phyloP scores from a whole-genome alignment of 78 protist genomes.

The Diacronema lutheri region DNA sequence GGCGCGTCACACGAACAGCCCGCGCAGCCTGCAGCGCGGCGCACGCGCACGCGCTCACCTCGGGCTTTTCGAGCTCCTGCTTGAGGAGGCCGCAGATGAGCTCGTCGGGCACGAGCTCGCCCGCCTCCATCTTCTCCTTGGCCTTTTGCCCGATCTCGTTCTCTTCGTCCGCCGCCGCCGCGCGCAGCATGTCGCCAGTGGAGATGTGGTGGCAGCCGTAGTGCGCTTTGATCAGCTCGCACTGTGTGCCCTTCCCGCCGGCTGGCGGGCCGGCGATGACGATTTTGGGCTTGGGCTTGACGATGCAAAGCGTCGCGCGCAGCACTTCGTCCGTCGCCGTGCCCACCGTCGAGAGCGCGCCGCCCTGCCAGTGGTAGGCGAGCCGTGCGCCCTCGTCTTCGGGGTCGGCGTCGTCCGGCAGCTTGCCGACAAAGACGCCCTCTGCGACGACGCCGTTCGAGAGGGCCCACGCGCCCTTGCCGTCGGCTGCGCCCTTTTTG shows the following conservation, averaged over 20 bases:
- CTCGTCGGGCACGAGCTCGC: conserved; percentile 40
- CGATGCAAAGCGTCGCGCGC: not conserved
- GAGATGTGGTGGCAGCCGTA: conserved; percentile 14
- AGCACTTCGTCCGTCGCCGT: not conserved
- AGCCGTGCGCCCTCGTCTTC: not conserved
- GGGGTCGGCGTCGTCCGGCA: not conserved
- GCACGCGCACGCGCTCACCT: not conserved
- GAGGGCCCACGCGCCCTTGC: not conserved
- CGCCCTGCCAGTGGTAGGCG: not conserved
- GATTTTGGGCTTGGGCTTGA: not conserved
- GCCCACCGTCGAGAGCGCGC: not conserved
- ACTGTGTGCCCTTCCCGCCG: conserved; percentile 63
- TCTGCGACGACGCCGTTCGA: not conserved
- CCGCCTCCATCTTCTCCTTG: not conserved
- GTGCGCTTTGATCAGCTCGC: conserved; percentile 3
- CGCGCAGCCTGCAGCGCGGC: too few species aligned
- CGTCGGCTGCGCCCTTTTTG: not conserved
- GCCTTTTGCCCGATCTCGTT: conserved; percentile 7
- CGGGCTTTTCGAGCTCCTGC: not conserved
- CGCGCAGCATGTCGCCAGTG: conserved; percentile 36
- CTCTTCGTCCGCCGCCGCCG: not conserved
- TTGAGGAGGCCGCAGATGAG: not conserved
- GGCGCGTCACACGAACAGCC: too few species aligned
- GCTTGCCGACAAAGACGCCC: not conserved
- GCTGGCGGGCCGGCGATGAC: conserved; percentile 62